Evolutionary conservation across 2,329 filamentous ascomycete species (phyloP).

Genomic region (Aspergillus thermomutatus): DNA sequence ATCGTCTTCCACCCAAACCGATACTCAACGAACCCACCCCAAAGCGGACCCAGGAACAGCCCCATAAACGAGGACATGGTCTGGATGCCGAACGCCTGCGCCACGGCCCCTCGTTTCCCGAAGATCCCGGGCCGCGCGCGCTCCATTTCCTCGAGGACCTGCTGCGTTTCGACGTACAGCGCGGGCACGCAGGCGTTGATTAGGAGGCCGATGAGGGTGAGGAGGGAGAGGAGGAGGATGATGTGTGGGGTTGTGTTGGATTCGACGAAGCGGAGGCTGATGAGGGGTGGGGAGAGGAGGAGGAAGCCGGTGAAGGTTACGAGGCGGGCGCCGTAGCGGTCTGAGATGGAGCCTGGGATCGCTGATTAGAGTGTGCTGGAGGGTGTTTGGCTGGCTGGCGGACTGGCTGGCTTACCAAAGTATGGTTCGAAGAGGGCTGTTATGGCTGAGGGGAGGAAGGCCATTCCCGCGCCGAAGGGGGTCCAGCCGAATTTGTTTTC

Average conservation of each 20-base stretch:
- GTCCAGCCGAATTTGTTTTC: slow-evolving; percentile 54
- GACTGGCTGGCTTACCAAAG: slow-evolving; percentile 35
- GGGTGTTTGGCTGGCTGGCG: not conserved
- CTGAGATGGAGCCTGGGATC: slow-evolving; percentile 46
- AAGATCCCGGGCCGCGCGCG: slow-evolving; percentile 65
- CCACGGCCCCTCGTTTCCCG: slow-evolving; percentile 52
- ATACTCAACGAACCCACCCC: slow-evolving; percentile 47
- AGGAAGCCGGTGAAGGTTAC: slow-evolving; percentile 56
- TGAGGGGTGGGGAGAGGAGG: slow-evolving; percentile 55
- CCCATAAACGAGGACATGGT: slow-evolving; percentile 61
- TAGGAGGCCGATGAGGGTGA: slow-evolving; percentile 58
- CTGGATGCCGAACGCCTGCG: slow-evolving; percentile 63
- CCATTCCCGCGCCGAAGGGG: slow-evolving; percentile 54
- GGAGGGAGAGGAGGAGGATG: slow-evolving; percentile 60
- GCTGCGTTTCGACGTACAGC: slow-evolving; percentile 68
- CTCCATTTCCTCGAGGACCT: slow-evolving; percentile 52
- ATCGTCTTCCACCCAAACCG: slow-evolving; percentile 31
- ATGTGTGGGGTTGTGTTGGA: slow-evolving; percentile 59
- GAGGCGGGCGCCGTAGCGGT: slow-evolving; percentile 61
- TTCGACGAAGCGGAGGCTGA: slow-evolving; percentile 63
- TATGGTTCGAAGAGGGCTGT: slow-evolving; percentile 61
- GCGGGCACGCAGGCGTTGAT: slow-evolving; percentile 60
- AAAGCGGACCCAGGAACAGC: slow-evolving; percentile 57
- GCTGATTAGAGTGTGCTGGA: slow-evolving; percentile 4
- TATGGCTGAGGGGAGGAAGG: slow-evolving; percentile 58